phyloP scores from a whole-genome alignment of 805 yeast genomes.

The Hanseniaspora valbyensis region DNA sequence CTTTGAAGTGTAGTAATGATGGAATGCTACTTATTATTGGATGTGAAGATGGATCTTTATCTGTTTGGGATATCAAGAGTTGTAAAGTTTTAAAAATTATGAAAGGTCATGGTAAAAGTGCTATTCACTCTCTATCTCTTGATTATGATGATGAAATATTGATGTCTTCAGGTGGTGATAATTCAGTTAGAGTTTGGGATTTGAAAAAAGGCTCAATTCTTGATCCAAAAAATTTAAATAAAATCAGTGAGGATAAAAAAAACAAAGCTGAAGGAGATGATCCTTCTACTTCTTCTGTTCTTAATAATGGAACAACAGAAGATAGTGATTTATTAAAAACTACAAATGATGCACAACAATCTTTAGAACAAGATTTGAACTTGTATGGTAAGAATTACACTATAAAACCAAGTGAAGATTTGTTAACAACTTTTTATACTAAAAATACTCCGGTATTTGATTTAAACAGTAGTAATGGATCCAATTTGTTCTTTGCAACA shows the following conservation, averaged over 20 bases:
- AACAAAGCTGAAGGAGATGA: not conserved
- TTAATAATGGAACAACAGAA: conserved; percentile 17
- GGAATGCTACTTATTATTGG: conserved; percentile 95
- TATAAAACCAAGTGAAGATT: conserved; percentile 74
- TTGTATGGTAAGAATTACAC: conserved; percentile 50
- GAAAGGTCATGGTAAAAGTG: conserved; percentile 87
- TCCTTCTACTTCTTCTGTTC: no score
- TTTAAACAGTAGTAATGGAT: conserved; percentile 71
- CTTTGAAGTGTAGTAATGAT: conserved; percentile 86
- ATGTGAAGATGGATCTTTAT: conserved; percentile 81
- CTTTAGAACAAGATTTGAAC: conserved; percentile 30
- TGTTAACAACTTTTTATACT: conserved; percentile 86
- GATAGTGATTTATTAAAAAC: conserved; percentile 17
- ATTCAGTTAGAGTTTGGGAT: conserved; percentile 93
- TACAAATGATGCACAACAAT: conserved; percentile 19
- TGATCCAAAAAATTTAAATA: conserved; percentile 39
- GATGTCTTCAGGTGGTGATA: conserved; percentile 87
- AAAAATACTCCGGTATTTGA: conserved; percentile 89
- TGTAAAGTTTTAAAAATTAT: conserved; percentile 80
- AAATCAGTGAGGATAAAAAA: conserved; percentile 17
- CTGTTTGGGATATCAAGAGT: conserved; percentile 88
- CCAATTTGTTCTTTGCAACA: conserved; percentile 84
- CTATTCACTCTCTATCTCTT: conserved; percentile 74
- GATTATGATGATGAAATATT: conserved; percentile 80
- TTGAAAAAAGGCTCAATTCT: conserved; percentile 63